Percentiles rank a stretch among this genome's conserved stretches.
Evolutionary conservation across 257 asterid genomes (phyloP).

Genomic region (Echium plantagineum): DNA sequence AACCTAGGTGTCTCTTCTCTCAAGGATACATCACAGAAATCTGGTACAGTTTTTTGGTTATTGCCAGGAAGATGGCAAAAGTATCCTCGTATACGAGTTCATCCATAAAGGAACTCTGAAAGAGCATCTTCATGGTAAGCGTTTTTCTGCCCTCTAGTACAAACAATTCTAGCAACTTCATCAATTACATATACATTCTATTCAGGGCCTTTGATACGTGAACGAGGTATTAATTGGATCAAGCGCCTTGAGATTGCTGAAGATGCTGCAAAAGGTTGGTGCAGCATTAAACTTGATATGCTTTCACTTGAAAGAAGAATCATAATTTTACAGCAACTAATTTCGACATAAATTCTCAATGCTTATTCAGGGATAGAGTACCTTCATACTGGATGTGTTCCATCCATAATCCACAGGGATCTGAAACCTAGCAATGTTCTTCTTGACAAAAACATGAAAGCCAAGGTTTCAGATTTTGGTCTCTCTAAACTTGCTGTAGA

Average conservation of each 20-base stretch:
- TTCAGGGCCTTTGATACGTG: slow-evolving; percentile 57
- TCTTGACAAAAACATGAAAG: slow-evolving; percentile 82
- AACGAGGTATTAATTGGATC: slow-evolving; percentile 69
- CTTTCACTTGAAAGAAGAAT: slow-evolving; percentile 2
- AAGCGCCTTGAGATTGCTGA: slow-evolving; percentile 95
- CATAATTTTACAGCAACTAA: neutral
- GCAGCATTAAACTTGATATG: slow-evolving; percentile 3
- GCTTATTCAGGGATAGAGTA: slow-evolving; percentile 82
- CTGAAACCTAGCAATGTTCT: slow-evolving; percentile 93
- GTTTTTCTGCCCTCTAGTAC: neutral
- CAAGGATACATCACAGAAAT: slow-evolving; percentile 97
- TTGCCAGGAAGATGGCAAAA: slow-evolving; percentile 93
- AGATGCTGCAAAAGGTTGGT: slow-evolving; percentile 92
- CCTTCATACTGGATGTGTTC: slow-evolving; percentile 94
- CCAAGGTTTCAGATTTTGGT: slow-evolving; percentile 97
- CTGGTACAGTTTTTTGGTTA: slow-evolving; percentile 91
- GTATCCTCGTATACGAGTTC: slow-evolving; percentile 86
- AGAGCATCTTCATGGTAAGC: slow-evolving; percentile 79
- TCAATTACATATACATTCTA: slow-evolving; percentile 6
- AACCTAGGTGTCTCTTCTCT: slow-evolving; percentile 86
- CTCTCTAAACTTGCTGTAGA: slow-evolving; percentile 93
- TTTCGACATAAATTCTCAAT: neutral
- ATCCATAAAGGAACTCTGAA: slow-evolving; percentile 94
- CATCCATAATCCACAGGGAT: slow-evolving; percentile 94
- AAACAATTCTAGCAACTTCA: neutral